Conservation (phyloP, 1,284 basidiomycete genomes). For the Neolentinus lepideus region DNA sequence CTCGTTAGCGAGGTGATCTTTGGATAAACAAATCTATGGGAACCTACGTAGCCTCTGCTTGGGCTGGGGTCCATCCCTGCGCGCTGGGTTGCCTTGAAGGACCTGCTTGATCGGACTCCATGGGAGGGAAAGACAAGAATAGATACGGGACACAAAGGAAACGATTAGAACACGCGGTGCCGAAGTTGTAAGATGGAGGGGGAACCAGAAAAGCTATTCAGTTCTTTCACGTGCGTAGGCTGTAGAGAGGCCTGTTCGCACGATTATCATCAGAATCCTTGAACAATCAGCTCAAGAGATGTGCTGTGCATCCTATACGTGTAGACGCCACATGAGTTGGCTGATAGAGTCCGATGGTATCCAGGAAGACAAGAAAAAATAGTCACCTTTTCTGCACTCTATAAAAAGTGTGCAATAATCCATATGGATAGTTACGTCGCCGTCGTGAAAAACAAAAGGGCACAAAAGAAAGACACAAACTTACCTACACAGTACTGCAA, state of each 20-base stretch:
- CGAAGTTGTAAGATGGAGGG: background rate
- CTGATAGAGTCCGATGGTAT: background rate
- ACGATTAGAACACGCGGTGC: background rate
- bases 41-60: background rate
- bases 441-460: background rate
- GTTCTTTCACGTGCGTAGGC: background rate
- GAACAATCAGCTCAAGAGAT: background rate
- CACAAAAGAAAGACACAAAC: background rate
- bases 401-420: background rate
- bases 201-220: background rate
- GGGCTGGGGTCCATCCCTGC: background rate
- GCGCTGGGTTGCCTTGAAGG: background rate
- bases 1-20: slow-evolving; percentile 3
- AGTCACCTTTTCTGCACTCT: background rate
- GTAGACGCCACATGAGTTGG: background rate
- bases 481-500: background rate
- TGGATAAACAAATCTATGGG: background rate
- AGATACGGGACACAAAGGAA: background rate
- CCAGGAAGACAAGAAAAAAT: background rate
- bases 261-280: slow-evolving; percentile 1
- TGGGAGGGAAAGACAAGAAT: background rate
- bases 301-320: background rate
- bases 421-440: background rate
- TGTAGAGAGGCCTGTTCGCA: background rate
- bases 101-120: background rate